Conservation (phyloP, 768 basidiomycete species). For the Kwoniella dejecticola region DNA sequence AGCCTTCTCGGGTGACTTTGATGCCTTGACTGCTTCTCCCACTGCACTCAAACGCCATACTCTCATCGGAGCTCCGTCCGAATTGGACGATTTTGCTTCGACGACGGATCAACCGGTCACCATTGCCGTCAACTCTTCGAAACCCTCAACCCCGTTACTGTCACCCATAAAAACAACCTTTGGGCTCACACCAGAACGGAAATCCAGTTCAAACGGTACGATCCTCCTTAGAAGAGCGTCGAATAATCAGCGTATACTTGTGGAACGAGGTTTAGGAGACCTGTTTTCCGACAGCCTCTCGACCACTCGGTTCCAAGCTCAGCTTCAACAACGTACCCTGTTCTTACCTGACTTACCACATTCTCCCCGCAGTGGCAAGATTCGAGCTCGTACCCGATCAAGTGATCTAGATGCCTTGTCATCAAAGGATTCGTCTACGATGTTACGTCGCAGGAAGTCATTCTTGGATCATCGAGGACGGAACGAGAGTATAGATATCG, state of each 20-base stretch:
- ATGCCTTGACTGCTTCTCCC: conserved; percentile 1
- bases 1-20: conserved; percentile 6
- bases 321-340: conserved; percentile 36
- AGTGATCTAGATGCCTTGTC: conserved; percentile 28
- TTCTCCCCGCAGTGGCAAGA: not conserved
- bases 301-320: conserved; percentile 63
- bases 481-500: conserved; percentile 30
- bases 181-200: conserved; percentile 22
- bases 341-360: conserved; percentile 36
- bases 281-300: conserved; percentile 75
- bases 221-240: conserved; percentile 46
- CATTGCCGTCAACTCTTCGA: conserved; percentile 1
- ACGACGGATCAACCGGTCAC: not conserved
- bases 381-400: not conserved
- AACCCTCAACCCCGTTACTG: conserved; percentile 26
- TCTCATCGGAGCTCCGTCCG: conserved; percentile 17
- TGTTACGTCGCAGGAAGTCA: conserved; percentile 42
- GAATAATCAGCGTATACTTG: conserved; percentile 37
- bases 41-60: conserved; percentile 35
- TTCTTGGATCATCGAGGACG: conserved; percentile 41
- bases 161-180: conserved; percentile 35
- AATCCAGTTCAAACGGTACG: conserved; percentile 21
- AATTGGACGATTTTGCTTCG: conserved; percentile 5
- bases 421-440: conserved; percentile 36
- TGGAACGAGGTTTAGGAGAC: conserved; percentile 74